Evolutionary conservation across 2,329 filamentous ascomycete genomes (phyloP), one percentile per base, ranked within the genome.

Genomic region (Diaporthe citrichinensis): DNA sequence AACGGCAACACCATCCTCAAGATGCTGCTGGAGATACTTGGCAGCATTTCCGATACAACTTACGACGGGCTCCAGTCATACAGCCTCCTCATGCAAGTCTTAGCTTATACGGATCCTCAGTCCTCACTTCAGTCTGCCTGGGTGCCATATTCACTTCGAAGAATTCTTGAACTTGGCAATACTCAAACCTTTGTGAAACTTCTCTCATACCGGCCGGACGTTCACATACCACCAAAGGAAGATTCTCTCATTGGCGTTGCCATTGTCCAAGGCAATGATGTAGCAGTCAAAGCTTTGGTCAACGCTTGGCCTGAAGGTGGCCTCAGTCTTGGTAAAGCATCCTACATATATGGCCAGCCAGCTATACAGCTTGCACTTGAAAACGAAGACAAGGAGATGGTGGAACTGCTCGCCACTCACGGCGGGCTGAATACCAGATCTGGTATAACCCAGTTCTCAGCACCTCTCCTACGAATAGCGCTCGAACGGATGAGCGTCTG

Each of bases 141-240:
- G 55, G 55, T 58, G 14, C 55, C 55, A 23, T 23, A 31, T 44
- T 17, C 15, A 3, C 28, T 67, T 20, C 44, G 8, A 36, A 20
- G 25, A 9, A 31, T 51, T 34, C 28, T 67, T 8, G 31, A 34
- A 12, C 0, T 36, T 34, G 62, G 8, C 25, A 67, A 49, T 31
- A 23, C 28, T 10, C 20, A 1, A 0, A 15, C 20, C 20, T 36
- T 49, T 14, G 0, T 1, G 23, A 15, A 3, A 23, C 23, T 67
- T 15, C 17, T 67, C 2, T 20, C 17, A 12, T n/a, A 31, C 25
- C 5, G 1, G 0, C 61, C 61, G 1, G 4, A 34, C 3, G 1
- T 36, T 1, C 14, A 23, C 1, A 2, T 4, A 1, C 4, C 0
- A 34, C 2, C 9, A 9, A 9, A 36, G 5, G 44, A 34, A 8